Percentiles rank a stretch among this genome's conserved stretches.
Conservation (phyloP, 768 basidiomycete genomes). For the Chlorophyllum brunneum region DNA sequence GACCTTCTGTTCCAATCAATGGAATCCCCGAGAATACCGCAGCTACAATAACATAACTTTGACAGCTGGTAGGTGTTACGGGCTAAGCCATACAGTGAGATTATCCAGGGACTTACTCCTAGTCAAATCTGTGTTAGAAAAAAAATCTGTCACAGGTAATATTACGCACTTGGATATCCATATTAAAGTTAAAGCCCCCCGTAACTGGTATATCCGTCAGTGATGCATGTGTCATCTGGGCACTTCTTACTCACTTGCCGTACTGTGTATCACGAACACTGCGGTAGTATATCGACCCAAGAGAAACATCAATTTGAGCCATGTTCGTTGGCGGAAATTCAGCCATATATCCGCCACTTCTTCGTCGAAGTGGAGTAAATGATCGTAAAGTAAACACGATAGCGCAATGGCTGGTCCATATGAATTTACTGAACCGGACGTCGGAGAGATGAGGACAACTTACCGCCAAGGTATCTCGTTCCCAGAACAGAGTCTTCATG, state of each 20-base stretch:
- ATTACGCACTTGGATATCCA: background rate
- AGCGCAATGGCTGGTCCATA: background rate
- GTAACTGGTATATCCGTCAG: background rate
- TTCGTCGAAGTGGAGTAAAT: background rate
- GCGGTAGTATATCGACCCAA: background rate
- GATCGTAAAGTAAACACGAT: background rate
- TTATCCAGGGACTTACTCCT: background rate
- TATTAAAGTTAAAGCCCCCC: background rate
- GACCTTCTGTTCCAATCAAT: conserved; percentile 4
- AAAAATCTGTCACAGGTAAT: background rate
- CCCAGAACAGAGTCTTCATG: background rate
- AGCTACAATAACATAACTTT: background rate
- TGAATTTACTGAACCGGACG: background rate
- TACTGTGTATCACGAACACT: background rate
- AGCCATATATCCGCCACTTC: conserved; percentile 2
- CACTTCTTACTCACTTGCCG: background rate
- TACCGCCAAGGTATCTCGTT: background rate
- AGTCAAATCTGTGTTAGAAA: background rate
- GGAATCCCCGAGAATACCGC: background rate
- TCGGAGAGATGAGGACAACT: background rate
- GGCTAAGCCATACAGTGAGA: background rate
- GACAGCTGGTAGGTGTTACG: background rate
- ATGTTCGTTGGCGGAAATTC: background rate
- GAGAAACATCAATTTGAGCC: background rate
- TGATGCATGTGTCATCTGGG: background rate